Evolutionary conservation across 495 filamentous ascomycete species (phyloP), one percentile per base, ranked within the genome.

Genomic region (Penicillium soppii): DNA sequence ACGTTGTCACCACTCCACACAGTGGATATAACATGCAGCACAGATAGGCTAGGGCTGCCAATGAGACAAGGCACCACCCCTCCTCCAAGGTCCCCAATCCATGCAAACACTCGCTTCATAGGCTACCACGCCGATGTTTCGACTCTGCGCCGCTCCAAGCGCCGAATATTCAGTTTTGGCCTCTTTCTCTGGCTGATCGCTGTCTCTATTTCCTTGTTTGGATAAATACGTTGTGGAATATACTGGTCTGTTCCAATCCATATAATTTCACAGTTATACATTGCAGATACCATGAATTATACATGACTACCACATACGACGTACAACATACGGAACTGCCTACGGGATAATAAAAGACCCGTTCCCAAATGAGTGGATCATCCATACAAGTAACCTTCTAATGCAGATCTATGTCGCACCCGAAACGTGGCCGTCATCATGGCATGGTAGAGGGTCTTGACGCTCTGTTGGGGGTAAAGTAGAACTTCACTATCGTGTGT

Each of bases 41-140:
- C 47, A 44, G 26, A 26, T 43, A 37, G 13, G 8, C 46, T n/a
- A n/a, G 10, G 46, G 17, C 58, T 58, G 27, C 61, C 61, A 64
- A 61, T 64, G 43, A 50, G 49, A 23, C 52, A 23, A 30, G 25
- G 10, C 4, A 33, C 37, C 54, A 19, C 58, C 58, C 61, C 61
- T 61, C 57, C 57, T 54, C 55, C 61, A 64, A 64, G 61, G 61
- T 64, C 58, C 58, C 39, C 61, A 57, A 50, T 38, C 32, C 36
- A 49, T 38, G 22, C 54, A 50, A 56, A 52, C 30, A 47, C 15
- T 51, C 54, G 47, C 17, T 45, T 61, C 47, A 62, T 59, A 65
- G 61, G 61, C 58, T 49, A 30, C 41, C 47, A 44, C 38, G 20
- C 43, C 39, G 21, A 36, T 22, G 54, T 22, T 49, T 37, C 26